Conservation (phyloP, 164 flowering plant species). For the Sedum album region DNA sequence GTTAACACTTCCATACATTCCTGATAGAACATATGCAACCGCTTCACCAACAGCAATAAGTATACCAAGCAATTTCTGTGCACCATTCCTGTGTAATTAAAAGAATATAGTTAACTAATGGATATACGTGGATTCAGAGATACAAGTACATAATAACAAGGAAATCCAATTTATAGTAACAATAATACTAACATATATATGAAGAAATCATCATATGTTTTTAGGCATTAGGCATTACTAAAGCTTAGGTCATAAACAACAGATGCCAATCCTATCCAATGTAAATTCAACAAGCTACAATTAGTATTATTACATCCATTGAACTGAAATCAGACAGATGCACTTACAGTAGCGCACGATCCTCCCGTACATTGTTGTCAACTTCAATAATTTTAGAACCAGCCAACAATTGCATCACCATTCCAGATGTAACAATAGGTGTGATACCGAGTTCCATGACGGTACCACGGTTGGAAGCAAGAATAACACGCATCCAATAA, state of each 20-base stretch:
- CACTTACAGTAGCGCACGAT: conserved; percentile 62
- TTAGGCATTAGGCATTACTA: not conserved
- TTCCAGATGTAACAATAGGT: conserved; percentile 64
- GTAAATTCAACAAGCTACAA: no score
- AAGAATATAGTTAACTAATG: not conserved
- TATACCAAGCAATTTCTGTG: conserved; percentile 48
- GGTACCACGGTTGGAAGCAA: conserved; percentile 66
- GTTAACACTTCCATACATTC: conserved; percentile 44
- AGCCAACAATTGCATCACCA: conserved; percentile 69
- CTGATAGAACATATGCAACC: conserved; percentile 45
- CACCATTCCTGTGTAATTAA: conserved; percentile 35
- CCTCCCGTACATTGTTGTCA: conserved; percentile 67
- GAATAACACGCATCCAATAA: conserved; percentile 72
- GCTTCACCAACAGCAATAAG: conserved; percentile 53
- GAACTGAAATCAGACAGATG: not conserved
- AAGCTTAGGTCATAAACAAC: not conserved
- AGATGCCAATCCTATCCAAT: no score
- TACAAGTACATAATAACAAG: not conserved
- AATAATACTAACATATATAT: not conserved
- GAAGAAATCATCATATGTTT: not conserved
- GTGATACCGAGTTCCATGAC: conserved; percentile 81
- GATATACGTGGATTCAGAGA: not conserved
- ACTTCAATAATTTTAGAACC: conserved; percentile 68
- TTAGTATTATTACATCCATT: not conserved
- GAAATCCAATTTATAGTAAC: not conserved